Evolutionary conservation across 2,329 filamentous ascomycete species (phyloP).

Genomic region (Aureobasidium sp.): DNA sequence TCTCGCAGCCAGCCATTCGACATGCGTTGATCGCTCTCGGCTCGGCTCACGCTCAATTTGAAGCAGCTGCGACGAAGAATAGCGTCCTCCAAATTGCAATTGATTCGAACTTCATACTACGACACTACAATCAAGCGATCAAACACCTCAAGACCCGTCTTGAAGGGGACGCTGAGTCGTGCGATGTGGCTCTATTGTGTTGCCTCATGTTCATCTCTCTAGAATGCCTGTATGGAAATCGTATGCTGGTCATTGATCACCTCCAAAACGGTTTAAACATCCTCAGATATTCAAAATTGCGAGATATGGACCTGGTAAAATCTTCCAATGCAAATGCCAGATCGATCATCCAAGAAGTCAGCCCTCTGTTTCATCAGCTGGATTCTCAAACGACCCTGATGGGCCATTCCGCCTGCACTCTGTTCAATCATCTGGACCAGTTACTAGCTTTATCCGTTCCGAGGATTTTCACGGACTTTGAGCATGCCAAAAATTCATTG

Average conservation of each 20-base stretch:
- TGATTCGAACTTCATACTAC: slow-evolving; percentile 17
- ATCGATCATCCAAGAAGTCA: not conserved
- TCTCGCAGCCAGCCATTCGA: slow-evolving; percentile 27
- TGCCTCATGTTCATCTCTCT: slow-evolving; percentile 29
- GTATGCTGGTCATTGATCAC: slow-evolving; percentile 28
- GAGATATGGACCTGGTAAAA: not conserved
- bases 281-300: not conserved
- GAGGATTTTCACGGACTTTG: not conserved
- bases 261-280: slow-evolving; percentile 27
- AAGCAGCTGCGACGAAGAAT: not conserved
- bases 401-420: not conserved
- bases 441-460: not conserved
- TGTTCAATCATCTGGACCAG: not conserved
- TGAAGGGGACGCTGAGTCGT: slow-evolving; percentile 19
- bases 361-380: not conserved
- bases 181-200: slow-evolving; percentile 27
- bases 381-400: slow-evolving; percentile 8
- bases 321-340: not conserved
- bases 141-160: slow-evolving; percentile 26
- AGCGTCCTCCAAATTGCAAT: not conserved
- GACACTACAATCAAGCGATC: slow-evolving; percentile 29
- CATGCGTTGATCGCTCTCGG: slow-evolving; percentile 29
- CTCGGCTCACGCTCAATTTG: slow-evolving; percentile 25
- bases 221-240: slow-evolving; percentile 28
- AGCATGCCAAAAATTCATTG: not conserved